Percentiles rank a stretch among this genome's conserved stretches.
Conservation (phyloP, 2,329 filamentous ascomycete species). For the Cercospora sp. region DNA sequence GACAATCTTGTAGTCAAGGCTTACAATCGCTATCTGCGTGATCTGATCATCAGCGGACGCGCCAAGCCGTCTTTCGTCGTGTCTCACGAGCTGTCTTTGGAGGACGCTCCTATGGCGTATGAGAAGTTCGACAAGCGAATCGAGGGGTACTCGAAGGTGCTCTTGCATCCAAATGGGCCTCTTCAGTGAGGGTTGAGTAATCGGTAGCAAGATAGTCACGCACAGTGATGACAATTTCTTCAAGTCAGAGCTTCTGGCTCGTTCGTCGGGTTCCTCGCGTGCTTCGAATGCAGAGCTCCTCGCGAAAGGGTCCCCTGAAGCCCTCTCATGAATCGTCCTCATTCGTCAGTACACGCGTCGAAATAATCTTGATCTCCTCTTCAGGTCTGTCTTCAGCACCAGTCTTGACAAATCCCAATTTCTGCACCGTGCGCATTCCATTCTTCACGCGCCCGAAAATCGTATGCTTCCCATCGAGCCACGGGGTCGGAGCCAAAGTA, state of each 20-base stretch:
- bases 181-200: constrained; percentile 21
- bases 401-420: constrained; percentile 86
- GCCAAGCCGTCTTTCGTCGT: constrained; percentile 68
- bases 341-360: constrained; percentile 68
- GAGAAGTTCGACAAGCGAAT: constrained; percentile 66
- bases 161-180: constrained; percentile 65
- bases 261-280: background rate
- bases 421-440: constrained; percentile 79
- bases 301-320: background rate
- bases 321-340: constrained; percentile 54
- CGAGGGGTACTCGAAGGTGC: constrained; percentile 67
- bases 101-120: constrained; percentile 53
- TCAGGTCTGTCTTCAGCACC: constrained; percentile 75
- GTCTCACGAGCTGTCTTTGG: constrained; percentile 63
- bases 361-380: constrained; percentile 78
- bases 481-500: constrained; percentile 89
- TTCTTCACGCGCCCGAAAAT: constrained; percentile 89
- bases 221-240: background rate
- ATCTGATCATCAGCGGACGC: constrained; percentile 63
- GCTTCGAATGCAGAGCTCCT: background rate
- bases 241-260: background rate
- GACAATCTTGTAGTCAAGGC: constrained; percentile 52
- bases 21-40: constrained; percentile 66
- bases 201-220: background rate
- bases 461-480: constrained; percentile 95